Percentiles rank a stretch among this genome's conserved stretches.
phyloP scores from a whole-genome alignment of 2,329 filamentous ascomycete genomes.

The Beauveria brongniartii region DNA sequence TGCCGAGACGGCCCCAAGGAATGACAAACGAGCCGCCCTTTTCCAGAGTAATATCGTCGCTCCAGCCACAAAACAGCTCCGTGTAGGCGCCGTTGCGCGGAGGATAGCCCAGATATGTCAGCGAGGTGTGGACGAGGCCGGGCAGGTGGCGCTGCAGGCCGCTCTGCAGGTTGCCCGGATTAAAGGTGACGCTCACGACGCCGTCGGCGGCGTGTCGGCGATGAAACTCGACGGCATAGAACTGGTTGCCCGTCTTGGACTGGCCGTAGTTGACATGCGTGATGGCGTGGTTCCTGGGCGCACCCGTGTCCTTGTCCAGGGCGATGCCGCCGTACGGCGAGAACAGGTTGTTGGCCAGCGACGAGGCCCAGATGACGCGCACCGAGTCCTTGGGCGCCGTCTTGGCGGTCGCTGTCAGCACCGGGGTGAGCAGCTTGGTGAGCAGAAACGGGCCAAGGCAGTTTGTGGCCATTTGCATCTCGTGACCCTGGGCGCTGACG shows the following conservation, averaged over 20 bases:
- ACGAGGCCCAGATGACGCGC: constrained; percentile 18
- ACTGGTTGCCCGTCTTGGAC: constrained; percentile 17
- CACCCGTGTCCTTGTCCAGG: background rate
- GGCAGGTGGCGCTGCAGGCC: constrained; percentile 21
- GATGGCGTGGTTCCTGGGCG: constrained; percentile 10
- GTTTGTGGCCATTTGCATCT: constrained; percentile 31
- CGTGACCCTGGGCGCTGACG: constrained; percentile 27
- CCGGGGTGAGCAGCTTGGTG: constrained; percentile 25
- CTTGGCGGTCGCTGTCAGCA: constrained; percentile 21
- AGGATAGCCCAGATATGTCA: constrained; percentile 11
- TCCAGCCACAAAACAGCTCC: constrained; percentile 12
- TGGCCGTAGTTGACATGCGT: constrained; percentile 16
- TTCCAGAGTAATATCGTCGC: constrained; percentile 27
- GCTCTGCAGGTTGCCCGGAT: constrained; percentile 26
- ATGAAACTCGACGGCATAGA: constrained; percentile 18
- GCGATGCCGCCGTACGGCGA: constrained; percentile 6
- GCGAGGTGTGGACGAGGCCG: constrained; percentile 10
- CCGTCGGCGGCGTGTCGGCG: constrained; percentile 16
- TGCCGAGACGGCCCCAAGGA: constrained; percentile 16
- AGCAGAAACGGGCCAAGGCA: constrained; percentile 29
- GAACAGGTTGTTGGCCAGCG: constrained; percentile 15
- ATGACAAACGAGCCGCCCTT: constrained; percentile 16
- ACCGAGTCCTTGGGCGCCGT: constrained; percentile 17
- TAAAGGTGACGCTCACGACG: constrained; percentile 19
- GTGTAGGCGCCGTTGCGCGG: constrained; percentile 7